Base-by-base conservation (phyloP, 2,329 filamentous ascomycete genomes). In the Penicillium decumbens region DNA sequence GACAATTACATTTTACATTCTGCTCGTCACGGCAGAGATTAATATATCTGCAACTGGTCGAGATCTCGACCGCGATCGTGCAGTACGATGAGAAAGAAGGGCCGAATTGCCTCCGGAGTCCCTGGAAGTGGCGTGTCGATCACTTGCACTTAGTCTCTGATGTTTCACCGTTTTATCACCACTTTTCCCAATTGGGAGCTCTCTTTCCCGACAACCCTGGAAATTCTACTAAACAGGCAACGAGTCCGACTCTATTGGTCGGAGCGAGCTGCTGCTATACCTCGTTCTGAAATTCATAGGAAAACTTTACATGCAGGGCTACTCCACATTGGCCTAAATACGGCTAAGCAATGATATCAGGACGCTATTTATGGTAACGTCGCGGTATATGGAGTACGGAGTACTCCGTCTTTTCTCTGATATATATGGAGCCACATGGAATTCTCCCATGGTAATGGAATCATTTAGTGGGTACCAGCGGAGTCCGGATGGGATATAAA, bases 281-380 rank as follows among this genome's bases (percentile, higher is more conserved):
- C 50, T 7, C 46, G 43, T 12, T 35, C 25, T 23, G 50, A 35
- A 10, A 28, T 15, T 43, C n/a, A 41, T 15, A 42, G 12, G 23
- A n/a, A n/a, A 15, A 7, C n/a, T 40, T 15, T 27, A 27, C 23
- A 15, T 40, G 23, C 20, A 27, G 5, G 20, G 12, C 20, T 6
- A 15, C 23, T 40, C 38, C 20, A 40, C 24, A n/a, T 40, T 8
- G 38, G 12, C 12, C 12, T 40, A 18, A 37, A 20, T 3, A 37
- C 9, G 6, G 18, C 35, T 35, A 23, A 39, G 43, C 39, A n/a
- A 48, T 49, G 53, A 51, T 53, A 51, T 51, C 51, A 54, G 37
- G 15, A 30, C 23, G 37, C 42, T 33, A 39, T 46, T 20, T 24
- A 28, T 43, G 24, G 28, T 41, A 48, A 13, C 23, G 23, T 49